Base-by-base conservation (phyloP, 2,329 filamentous ascomycete species). In the Claviceps humidiphila region DNA sequence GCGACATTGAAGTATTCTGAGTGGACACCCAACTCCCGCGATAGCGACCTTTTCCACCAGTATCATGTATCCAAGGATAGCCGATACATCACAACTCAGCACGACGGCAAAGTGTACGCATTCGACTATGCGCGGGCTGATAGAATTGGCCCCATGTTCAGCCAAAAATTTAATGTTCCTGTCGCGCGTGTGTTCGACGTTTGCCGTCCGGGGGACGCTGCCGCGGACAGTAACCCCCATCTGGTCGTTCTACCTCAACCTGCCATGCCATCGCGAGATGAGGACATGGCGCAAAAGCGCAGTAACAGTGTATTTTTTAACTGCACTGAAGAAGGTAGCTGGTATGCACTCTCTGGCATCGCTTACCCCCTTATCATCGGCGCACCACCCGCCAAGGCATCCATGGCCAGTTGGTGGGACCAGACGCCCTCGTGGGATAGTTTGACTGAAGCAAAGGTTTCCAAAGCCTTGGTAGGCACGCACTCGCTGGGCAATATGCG, bases 1-100 rank as follows among this genome's bases (percentile, higher is more conserved):
- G 95, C 89, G 61, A 95, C 88, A 0, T 80, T 98, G 59, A 90
- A 82, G 58, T 98, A 94, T 64, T 86, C 89, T 11, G 93, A 98
- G 66, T 98, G 93, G 93, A 84, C 82, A 0, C 87, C 90, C 14
- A 98, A 98, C 67, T 94, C 85, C 54, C 87, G 84, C 55, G 91
- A 98, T 66, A 80, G 80, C 57, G 93, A 98, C 64, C 80, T 98
- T 6, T 83, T 89, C 60, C 80, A 80, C 49, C 89, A 97, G 63
- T 93, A 97, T 62, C 78, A 78, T 14, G 71, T 74, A 11, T 89
- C 89, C 0, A 84, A 90, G 64, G 90, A 97, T 65, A 83, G 87
- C 58, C 86, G 85, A 55, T 96, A 97, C 68, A 84, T 97, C 49
- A 91, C 91, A 58, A 88, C 85, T 58, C 82, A 83, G 59, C 87